These are phyloP conservation scores for Cucurbita maxima DNA, from an alignment of 306 rosid species.

Conservation along the genomic window DNA sequence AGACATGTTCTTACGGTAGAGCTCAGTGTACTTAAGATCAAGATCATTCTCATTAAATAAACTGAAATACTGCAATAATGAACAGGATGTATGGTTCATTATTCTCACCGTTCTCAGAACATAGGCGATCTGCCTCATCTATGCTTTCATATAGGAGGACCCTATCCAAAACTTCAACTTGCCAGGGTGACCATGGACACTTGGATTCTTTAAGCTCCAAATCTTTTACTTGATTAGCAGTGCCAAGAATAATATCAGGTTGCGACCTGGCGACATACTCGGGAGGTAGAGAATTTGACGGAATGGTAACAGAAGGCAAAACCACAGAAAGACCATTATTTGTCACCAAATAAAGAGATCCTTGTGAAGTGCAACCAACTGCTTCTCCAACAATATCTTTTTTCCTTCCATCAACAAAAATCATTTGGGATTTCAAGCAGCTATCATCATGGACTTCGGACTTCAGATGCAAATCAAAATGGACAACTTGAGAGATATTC, in stretches of 20 bases:
- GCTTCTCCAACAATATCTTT: conserved; percentile 56
- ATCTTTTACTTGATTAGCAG: conserved; percentile 25
- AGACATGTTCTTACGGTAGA: background rate
- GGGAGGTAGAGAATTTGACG: conserved; percentile 46
- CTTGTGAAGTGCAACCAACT: conserved; percentile 73
- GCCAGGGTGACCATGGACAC: conserved; percentile 47
- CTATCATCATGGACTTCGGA: conserved; percentile 45
- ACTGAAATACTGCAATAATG: background rate
- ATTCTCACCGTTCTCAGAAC: conserved; percentile 78
- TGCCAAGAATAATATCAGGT: conserved; percentile 24
- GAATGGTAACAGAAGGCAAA: conserved; percentile 57
- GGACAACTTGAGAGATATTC: conserved; percentile 43
- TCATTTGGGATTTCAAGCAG: conserved; percentile 27
- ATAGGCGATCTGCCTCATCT: conserved; percentile 61
- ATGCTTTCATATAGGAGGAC: conserved; percentile 69
- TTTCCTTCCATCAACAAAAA: conserved; percentile 29
- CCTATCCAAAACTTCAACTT: conserved; percentile 73
- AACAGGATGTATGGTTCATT: background rate
- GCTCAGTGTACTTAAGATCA: background rate
- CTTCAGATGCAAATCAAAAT: conserved; percentile 43
- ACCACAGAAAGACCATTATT: conserved; percentile 63
- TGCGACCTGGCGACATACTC: conserved; percentile 44
- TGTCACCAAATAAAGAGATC: conserved; percentile 68
- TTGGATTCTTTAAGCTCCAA: conserved; percentile 31
- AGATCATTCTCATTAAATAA: background rate